Base-by-base conservation (phyloP, 305 asterid species). In the Lippia alba region DNA sequence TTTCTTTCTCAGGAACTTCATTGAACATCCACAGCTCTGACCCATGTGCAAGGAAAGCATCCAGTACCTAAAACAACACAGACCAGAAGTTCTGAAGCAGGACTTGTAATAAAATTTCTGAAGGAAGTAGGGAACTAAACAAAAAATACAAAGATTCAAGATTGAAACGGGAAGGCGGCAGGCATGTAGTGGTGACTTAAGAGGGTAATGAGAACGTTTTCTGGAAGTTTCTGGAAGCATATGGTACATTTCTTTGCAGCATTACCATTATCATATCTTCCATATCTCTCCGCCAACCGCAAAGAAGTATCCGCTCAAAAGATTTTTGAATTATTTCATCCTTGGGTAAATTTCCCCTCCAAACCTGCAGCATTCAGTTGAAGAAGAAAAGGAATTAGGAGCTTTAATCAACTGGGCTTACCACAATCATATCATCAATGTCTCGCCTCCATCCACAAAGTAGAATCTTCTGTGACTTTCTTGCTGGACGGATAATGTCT, bases 361-460 rank as follows among this genome's bases (percentile, higher is more conserved):
- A 75, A 69, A 88, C 94, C 97, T 92, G 96, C 96, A 88, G 82
- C 84, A 89, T 84, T 79, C 84, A 86, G 81, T 85, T 80, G 86
- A 86, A 89, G 87, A 90, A 82, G 77, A 87, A 81, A 79, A 82
- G 67, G 73, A 88, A 86, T 90, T 84, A 88, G 96, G 90, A 81
- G 88, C 84, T 80, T 80, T 77, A 68, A 79, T 77, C 61, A 64
- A 85, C 74, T 74, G 82, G 85, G 80, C 94, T 92, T 86, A 92
- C 97, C 96, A 90, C 96, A 92, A 92, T 86, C 97, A 92, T 92
- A 90, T 92, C 97, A 92, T 90, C 94, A 85, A 88, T 81, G 92
- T 92, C 96, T 81, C 94, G 86, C 79, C 96, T 85, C 96, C 97
- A 90, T 92, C 96, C 97, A 88, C 92, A 85, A 76, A 92, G 96